Evolutionary conservation across 371 early-diverging fungal species (phyloP), one percentile per base, ranked within the genome.

Genomic region (Mortierella sp.): DNA sequence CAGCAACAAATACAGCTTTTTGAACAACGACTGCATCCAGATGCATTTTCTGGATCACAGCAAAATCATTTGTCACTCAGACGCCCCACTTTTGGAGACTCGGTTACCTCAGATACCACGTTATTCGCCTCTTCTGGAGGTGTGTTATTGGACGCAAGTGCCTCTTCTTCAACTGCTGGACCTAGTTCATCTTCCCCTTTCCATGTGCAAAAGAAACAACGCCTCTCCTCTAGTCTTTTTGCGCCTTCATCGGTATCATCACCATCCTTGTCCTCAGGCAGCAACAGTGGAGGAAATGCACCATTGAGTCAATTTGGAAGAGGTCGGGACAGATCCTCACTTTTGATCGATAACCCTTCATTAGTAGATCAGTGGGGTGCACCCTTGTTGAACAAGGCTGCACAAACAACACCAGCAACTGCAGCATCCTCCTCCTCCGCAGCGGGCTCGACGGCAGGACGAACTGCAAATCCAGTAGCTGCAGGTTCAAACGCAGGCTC

Each of bases 191-290:
- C 45, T 11, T 49, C 66, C 0, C 58, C 73, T 1, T 47, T 63
- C 47, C 73, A 68, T 43, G 40, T 63, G 20, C 80, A 70, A n/a
- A 79, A 79, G 72, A 70, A 70, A 47, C 80, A 79, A 59, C 67
- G 80, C 9, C 62, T 79, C 9, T 58, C 63, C 22, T 67, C 70
- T 14, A 52, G 72, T 22, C 54, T 63, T 22, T 62, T 43, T 39
- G 9, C 72, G 43, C 40, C 70, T 2, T 22, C 64, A n/a, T 39
- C 67, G 9, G 54, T 69, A 3, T 62, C 65, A 5, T 59, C 65
- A 24, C 49, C 67, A n/a, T 22, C 68, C n/a, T 64, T 64, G 16
- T 16, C 63, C 2, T 26, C 11, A 22, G 5, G 62, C 12, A 40
- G 24, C 20, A 26, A 40, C 32, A 45, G 51, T 35, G 26, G 30